phyloP scores from a whole-genome alignment of 116 monocot genomes.

The Thalassia testudinum region DNA sequence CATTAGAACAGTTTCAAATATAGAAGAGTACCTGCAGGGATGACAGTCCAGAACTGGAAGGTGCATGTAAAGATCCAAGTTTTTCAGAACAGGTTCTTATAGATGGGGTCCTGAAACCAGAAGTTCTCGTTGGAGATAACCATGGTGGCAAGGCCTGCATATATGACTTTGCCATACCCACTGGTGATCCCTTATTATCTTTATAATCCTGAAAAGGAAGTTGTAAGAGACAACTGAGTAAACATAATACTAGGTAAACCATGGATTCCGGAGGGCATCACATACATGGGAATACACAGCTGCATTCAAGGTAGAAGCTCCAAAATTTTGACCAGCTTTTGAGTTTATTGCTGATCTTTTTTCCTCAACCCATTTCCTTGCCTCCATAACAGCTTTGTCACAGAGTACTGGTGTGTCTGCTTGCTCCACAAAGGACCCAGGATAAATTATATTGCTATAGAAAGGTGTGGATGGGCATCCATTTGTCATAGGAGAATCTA shows the following conservation, averaged over 20 bases:
- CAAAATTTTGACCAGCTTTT: conserved; percentile 25
- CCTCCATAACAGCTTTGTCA: conserved; percentile 56
- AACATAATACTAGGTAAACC: too few species aligned
- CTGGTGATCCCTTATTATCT: conserved; percentile 35
- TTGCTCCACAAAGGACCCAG: conserved; percentile 6
- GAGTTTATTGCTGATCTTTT: conserved; percentile 29
- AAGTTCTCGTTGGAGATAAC: conserved; percentile 38
- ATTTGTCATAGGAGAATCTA: conserved; percentile 14
- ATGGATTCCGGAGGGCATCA: too few species aligned
- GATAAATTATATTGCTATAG: conserved; percentile 11
- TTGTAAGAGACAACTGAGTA: too few species aligned
- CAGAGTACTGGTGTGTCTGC: conserved; percentile 20
- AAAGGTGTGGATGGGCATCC: neutral
- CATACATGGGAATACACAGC: conserved; percentile 29
- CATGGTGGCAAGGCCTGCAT: conserved; percentile 73
- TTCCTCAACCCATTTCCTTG: conserved; percentile 74
- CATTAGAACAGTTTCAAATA: too few species aligned
- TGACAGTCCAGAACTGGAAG: too few species aligned
- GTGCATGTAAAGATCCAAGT: too few species aligned
- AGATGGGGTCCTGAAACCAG: conserved; percentile 31
- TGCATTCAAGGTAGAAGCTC: conserved; percentile 46
- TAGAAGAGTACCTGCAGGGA: too few species aligned
- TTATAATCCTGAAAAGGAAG: conserved; percentile 23
- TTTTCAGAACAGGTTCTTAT: conserved; percentile 6
- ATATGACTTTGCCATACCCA: conserved; percentile 73